phyloP scores from a whole-genome alignment of 805 yeast genomes.

The Lipomyces lipofer region DNA sequence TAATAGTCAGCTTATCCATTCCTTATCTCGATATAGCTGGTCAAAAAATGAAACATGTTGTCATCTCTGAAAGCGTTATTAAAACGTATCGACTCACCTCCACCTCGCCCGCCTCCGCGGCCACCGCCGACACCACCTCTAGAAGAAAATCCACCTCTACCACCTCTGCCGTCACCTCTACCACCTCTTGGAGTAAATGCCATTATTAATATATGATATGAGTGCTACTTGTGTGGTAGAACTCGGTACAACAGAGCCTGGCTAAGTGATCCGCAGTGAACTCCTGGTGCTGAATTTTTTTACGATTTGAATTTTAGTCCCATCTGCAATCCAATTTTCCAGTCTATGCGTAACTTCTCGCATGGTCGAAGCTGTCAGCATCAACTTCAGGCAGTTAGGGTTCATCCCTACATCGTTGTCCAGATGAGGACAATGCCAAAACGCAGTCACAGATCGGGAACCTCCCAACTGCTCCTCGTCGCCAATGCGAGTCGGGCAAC shows the following conservation, averaged over 20 bases:
- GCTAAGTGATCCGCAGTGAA: background rate
- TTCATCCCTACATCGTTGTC: background rate
- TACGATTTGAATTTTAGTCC: background rate
- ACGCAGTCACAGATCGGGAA: slow-evolving; percentile 2
- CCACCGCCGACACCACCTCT: slow-evolving; percentile 48
- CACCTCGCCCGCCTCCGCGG: slow-evolving; percentile 48
- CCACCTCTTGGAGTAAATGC: slow-evolving; percentile 66
- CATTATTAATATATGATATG: slow-evolving; percentile 47
- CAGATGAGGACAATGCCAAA: no score
- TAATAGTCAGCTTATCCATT: slow-evolving; percentile 43
- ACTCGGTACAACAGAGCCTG: no score
- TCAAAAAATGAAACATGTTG: slow-evolving; percentile 43
- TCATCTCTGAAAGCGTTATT: no score
- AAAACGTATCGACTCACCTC: slow-evolving; percentile 53
- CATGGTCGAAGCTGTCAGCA: background rate
- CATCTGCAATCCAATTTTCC: background rate
- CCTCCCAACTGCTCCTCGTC: no score
- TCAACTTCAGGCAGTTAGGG: background rate
- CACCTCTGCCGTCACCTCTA: slow-evolving; percentile 44
- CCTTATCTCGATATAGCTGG: background rate
- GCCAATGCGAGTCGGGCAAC: no score
- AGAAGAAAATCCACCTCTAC: slow-evolving; percentile 54
- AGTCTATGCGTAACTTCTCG: background rate
- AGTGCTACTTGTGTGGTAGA: no score
- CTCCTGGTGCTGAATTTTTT: background rate